Evolutionary conservation across 805 yeast genomes (phyloP), one percentile per base, ranked within the genome.

Genomic region (Wickerhamiella kurtzmanii): DNA sequence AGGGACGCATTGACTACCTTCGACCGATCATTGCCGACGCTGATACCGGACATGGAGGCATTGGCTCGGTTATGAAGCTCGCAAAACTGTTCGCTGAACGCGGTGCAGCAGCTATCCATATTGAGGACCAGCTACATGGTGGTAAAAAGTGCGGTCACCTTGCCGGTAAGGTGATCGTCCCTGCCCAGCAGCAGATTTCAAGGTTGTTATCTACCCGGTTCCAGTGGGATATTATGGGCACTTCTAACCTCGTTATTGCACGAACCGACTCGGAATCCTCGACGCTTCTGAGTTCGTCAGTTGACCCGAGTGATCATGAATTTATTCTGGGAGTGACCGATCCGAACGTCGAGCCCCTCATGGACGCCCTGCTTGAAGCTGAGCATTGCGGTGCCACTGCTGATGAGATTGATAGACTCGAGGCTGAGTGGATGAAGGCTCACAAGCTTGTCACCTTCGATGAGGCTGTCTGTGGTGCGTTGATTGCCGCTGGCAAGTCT

Each of bases 11-110:
- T n/a, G 79, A 77, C 53, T 77, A 77, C 54, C 53, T 77, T 55
- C 66, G 75, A 48, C 82, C 82, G 15, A 76, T 77, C 45, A 72
- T 77, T 51, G 82, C 82, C 2, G 82, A 77, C 57, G 82, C 74
- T 2, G 82, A 77, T 52, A 77, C 79, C 54, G 82, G 82, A 2
- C 80, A 76, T 57, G 82, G 82, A 17, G 80, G 81, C 11, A 61
- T 71, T 13, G 73, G 77, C 2, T 69, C 80, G 0, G 78, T 77
- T 2, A 77, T 77, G 82, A 77, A 77, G 56, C 61, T 76, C 47
- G 79, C 82, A 20, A 77, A 78, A 56, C 58, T 76, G 44, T 77
- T 77, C 64, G 81, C 79, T n/a, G 82, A 77, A 58, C 67, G 68
- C 18, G 82, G 82, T 20, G 80, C 82, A 2, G 77, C 81, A 1